phyloP scores from a whole-genome alignment of 805 yeast genomes.

The Phaffomyces thermotolerans region DNA sequence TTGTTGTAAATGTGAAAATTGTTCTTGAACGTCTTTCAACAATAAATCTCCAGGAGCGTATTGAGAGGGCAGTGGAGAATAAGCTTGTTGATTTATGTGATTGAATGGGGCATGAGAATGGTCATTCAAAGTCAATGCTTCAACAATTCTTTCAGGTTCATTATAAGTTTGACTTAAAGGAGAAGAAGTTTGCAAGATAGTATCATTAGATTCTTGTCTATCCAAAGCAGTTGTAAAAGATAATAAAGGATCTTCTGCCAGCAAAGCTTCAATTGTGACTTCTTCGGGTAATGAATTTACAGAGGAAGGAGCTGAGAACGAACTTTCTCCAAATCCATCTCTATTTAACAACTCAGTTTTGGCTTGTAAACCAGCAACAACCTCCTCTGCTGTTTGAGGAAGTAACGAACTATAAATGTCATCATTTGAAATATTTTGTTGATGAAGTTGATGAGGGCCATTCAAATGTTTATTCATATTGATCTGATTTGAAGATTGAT shows the following conservation, averaged over 20 bases:
- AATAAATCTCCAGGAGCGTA: not conserved
- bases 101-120: not conserved
- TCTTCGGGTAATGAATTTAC: slow-evolving; percentile 2
- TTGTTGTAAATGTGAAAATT: not conserved
- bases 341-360: slow-evolving; percentile 6
- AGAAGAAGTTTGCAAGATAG: slow-evolving; percentile 20
- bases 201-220: slow-evolving; percentile 24
- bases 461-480: not conserved
- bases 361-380: slow-evolving; percentile 15
- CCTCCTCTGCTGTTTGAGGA: slow-evolving; percentile 16
- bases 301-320: not conserved
- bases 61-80: not conserved
- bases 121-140: slow-evolving; percentile 9
- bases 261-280: slow-evolving; percentile 19
- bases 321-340: slow-evolving; percentile 5
- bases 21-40: not conserved
- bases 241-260: slow-evolving; percentile 23
- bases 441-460: no score
- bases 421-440: slow-evolving; percentile 1
- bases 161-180: slow-evolving; percentile 9
- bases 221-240: slow-evolving; percentile 21
- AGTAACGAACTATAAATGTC: slow-evolving; percentile 11
- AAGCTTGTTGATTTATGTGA: not conserved
- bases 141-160: slow-evolving; percentile 4
- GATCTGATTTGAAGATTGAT: no score